A percentile compares a stretch with the other conserved stretches of the same genome.
These are phyloP conservation scores for Dendrocalamus latiflorus DNA, from an alignment of 202 grass and related monocot genomes.

Conservation along the genomic window DNA sequence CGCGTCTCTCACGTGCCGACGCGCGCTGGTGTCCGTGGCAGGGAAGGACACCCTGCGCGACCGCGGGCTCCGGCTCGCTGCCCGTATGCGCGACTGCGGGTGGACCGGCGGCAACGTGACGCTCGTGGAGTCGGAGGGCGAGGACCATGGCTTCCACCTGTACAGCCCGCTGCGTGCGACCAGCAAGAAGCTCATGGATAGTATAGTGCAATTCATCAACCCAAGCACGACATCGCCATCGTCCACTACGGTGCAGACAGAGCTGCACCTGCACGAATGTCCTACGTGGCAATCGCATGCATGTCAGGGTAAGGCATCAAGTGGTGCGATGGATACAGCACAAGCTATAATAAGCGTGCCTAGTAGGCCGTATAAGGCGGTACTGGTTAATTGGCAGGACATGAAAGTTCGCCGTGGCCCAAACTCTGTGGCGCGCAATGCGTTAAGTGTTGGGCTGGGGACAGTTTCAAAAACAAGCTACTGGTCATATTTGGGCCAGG, in stretches of 20 bases:
- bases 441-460: too few relatives aligned
- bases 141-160: not conserved
- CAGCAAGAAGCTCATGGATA: constrained; percentile 2
- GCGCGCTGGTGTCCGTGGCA: too few relatives aligned
- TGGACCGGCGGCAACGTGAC: not conserved
- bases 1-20: too few relatives aligned
- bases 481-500: not conserved
- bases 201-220: not conserved
- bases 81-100: not conserved
- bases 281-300: too few relatives aligned
- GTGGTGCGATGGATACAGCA: not conserved
- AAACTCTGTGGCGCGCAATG: not conserved
- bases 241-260: too few relatives aligned
- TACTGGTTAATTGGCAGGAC: not conserved
- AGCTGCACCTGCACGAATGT: too few relatives aligned
- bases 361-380: not conserved
- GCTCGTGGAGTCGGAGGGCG: not conserved
- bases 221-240: not conserved
- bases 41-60: too few relatives aligned
- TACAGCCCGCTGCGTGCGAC: constrained; percentile 3
- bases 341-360: too few relatives aligned
- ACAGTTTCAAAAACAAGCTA: too few relatives aligned
- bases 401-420: not conserved
- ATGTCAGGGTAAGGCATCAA: not conserved
- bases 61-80: not conserved